Evolutionary conservation across 2,329 filamentous ascomycete species (phyloP).

Genomic region (Magnaporthiopsis rhizophila): DNA sequence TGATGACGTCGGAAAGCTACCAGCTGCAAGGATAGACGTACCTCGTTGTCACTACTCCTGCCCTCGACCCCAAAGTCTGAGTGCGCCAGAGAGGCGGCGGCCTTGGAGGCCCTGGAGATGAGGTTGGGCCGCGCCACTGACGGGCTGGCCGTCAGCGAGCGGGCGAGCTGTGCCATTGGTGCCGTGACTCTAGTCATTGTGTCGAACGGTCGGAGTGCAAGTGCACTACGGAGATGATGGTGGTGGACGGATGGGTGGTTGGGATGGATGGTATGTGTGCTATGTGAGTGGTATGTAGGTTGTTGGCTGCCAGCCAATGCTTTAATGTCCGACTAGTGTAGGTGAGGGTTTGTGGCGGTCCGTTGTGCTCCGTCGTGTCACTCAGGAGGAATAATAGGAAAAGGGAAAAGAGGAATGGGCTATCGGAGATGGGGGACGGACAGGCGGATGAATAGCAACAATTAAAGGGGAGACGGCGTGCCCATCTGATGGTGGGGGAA

Average conservation of each 20-base stretch:
- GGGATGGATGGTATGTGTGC: background rate
- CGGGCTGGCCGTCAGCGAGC: constrained; percentile 36
- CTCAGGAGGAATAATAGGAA: background rate
- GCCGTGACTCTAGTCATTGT: constrained; percentile 42
- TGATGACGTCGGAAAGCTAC: background rate
- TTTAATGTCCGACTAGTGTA: background rate
- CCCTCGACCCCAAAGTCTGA: constrained; percentile 31
- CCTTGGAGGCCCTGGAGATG: constrained; percentile 26
- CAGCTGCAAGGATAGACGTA: constrained; percentile 20
- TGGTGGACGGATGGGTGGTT: background rate
- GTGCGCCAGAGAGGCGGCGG: constrained; percentile 35
- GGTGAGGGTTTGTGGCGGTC: background rate
- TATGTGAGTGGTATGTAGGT: background rate
- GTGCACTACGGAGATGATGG: background rate
- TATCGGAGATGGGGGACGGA: too few species aligned
- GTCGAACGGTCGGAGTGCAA: background rate
- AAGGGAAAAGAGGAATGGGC: background rate
- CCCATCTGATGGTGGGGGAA: background rate
- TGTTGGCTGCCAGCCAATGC: background rate
- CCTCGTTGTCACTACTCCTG: constrained; percentile 29
- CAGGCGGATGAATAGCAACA: background rate
- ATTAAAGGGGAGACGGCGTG: background rate
- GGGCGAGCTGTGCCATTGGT: constrained; percentile 40
- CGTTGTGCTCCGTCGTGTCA: background rate
- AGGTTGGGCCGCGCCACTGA: constrained; percentile 25